Conservation (phyloP, 768 basidiomycete species). For the Lactifluus hygrophoroides region DNA sequence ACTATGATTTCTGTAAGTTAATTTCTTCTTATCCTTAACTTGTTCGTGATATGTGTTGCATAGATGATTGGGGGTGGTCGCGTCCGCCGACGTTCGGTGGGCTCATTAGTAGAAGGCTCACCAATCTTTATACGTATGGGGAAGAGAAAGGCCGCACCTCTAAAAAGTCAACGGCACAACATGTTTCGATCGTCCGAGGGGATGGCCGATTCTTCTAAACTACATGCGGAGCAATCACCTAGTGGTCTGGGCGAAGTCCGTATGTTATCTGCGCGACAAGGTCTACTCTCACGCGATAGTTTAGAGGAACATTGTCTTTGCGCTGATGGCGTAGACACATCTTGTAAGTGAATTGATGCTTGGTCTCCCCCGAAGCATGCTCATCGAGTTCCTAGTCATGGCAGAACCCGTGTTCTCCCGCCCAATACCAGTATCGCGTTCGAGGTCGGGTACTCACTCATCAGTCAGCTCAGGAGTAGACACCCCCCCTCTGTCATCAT, state of each 20-base stretch:
- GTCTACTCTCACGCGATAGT: slow-evolving; percentile 55
- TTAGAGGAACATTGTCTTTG: slow-evolving; percentile 56
- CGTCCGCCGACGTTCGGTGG: slow-evolving; percentile 59
- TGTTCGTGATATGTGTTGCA: slow-evolving; percentile 10
- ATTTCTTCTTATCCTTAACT: background rate
- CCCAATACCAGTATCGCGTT: slow-evolving; percentile 40
- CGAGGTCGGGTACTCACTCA: slow-evolving; percentile 64
- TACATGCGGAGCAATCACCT: slow-evolving; percentile 51
- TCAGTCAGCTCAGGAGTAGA: slow-evolving; percentile 53
- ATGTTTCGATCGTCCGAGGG: slow-evolving; percentile 23
- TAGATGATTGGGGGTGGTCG: slow-evolving; percentile 78
- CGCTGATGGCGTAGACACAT: slow-evolving; percentile 58
- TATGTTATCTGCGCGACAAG: slow-evolving; percentile 57
- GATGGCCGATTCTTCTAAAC: slow-evolving; percentile 35
- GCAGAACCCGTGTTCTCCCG: slow-evolving; percentile 53
- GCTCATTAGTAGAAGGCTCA: slow-evolving; percentile 57
- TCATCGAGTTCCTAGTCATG: slow-evolving; percentile 26
- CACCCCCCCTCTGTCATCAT: slow-evolving; percentile 62
- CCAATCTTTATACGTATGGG: slow-evolving; percentile 54
- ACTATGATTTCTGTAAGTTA: slow-evolving; percentile 69
- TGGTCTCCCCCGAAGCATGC: background rate
- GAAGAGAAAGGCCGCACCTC: slow-evolving; percentile 42
- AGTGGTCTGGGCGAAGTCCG: slow-evolving; percentile 57
- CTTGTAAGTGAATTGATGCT: slow-evolving; percentile 37
- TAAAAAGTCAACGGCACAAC: slow-evolving; percentile 10